Percentiles rank a stretch among this genome's conserved stretches.
phyloP scores from a whole-genome alignment of 2,329 filamentous ascomycete species.

The Oidium heveae region DNA sequence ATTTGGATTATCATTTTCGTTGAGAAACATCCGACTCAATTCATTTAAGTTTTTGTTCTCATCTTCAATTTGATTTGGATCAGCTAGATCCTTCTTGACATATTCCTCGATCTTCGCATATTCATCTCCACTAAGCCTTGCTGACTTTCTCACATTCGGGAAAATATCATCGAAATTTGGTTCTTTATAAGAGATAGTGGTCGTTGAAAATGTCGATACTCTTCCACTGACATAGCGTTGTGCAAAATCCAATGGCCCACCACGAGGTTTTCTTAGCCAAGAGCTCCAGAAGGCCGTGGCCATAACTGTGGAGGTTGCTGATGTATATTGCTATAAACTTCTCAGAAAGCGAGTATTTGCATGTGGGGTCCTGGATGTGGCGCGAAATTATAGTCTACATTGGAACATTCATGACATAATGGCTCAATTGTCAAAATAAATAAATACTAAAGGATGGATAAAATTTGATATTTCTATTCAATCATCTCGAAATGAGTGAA shows the following conservation, averaged over 20 bases:
- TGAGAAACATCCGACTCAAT: neutral
- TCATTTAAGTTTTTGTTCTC: neutral
- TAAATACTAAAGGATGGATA: too few relatives aligned
- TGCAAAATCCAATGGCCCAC: neutral
- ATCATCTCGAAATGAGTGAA: too few relatives aligned
- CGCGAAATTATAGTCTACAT: too few relatives aligned
- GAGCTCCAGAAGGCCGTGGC: neutral
- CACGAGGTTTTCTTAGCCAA: neutral
- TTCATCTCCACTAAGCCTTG: neutral
- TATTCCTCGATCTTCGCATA: neutral
- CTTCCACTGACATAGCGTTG: neutral
- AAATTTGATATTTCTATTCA: too few relatives aligned
- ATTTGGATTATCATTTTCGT: neutral
- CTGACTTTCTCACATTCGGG: neutral
- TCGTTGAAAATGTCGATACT: neutral
- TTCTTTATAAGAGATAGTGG: neutral
- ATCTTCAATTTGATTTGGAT: conserved; percentile 2
- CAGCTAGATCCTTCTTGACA: conserved; percentile 1
- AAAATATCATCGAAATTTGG: neutral
- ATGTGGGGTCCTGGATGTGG: too few relatives aligned
- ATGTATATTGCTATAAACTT: too few relatives aligned
- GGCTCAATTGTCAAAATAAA: too few relatives aligned
- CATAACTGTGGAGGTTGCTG: neutral
- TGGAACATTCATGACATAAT: too few relatives aligned
- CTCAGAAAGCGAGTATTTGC: too few relatives aligned